phyloP scores from a whole-genome alignment of 108 stramenopile genomes.

The Epithemia pelagica region DNA sequence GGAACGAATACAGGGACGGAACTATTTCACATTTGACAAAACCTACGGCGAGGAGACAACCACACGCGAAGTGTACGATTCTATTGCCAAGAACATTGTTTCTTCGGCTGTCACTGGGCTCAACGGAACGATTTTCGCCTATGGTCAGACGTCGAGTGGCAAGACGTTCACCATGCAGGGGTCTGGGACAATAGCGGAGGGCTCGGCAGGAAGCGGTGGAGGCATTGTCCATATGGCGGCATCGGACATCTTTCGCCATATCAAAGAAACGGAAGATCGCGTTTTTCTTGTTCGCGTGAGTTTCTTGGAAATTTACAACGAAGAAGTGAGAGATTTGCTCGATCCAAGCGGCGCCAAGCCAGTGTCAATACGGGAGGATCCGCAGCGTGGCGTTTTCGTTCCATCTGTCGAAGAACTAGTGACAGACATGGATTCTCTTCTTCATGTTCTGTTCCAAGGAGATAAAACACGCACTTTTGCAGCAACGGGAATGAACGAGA shows the following conservation, averaged over 20 bases:
- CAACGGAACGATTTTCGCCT: slow-evolving; percentile 97
- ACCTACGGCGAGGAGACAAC: slow-evolving; percentile 73
- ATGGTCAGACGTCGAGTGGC: slow-evolving; percentile 89
- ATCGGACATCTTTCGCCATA: slow-evolving; percentile 67
- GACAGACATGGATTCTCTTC: slow-evolving; percentile 65
- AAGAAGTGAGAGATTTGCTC: slow-evolving; percentile 95
- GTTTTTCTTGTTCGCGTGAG: slow-evolving; percentile 86
- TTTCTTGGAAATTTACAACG: slow-evolving; percentile 99
- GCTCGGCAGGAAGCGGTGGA: slow-evolving; percentile 30
- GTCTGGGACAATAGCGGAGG: slow-evolving; percentile 61
- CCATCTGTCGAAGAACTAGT: slow-evolving; percentile 81
- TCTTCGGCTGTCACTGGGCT: slow-evolving; percentile 80
- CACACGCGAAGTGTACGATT: slow-evolving; percentile 87
- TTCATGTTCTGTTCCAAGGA: slow-evolving; percentile 69
- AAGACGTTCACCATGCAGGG: slow-evolving; percentile 94
- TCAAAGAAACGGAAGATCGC: slow-evolving; percentile 46
- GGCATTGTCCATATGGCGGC: slow-evolving; percentile 86
- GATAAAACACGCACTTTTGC: slow-evolving; percentile 86
- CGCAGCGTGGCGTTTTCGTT: slow-evolving; percentile 92
- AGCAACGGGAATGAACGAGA: slow-evolving; percentile 93
- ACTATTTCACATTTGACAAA: slow-evolving; percentile 91
- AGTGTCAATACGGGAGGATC: slow-evolving; percentile 87
- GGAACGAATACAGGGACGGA: slow-evolving; percentile 57
- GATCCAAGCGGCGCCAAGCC: slow-evolving; percentile 25
- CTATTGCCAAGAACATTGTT: slow-evolving; percentile 83